Base-by-base conservation (phyloP, 2,329 filamentous ascomycete genomes). In the Chalara sp. region DNA sequence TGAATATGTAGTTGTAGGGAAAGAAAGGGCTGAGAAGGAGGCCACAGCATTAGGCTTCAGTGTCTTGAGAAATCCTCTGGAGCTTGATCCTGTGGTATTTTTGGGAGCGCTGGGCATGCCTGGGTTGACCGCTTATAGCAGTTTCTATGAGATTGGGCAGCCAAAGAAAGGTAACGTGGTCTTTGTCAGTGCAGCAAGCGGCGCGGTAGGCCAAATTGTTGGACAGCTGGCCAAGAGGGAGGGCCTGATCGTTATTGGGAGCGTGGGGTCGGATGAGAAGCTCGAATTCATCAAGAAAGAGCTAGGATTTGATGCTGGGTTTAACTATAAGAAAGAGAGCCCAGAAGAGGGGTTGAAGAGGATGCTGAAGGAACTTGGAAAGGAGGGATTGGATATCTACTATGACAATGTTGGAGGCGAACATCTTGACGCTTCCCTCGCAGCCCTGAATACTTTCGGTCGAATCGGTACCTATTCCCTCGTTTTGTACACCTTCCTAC, bases 361-460 rank as follows among this genome's bases (percentile, higher is more conserved):
- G 83, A 42, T 54, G 28, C 41, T 59, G 46, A 31, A 29, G 12
- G 55, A 58, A 53, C 73, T 89, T 6, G 84, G 83, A 1, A 83
- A 83, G 1, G 68, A 86, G 29, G 86, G 86, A 3, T 73, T 90
- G 54, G 84, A 90, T 64, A 86, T 89, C 64, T 89, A 89, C 72
- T 90, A 84, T 63, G 86, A 90, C 69, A 90, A 89, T 61, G 86
- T 87, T 8, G 86, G 86, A 13, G 86, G 86, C 35, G 84, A 87
- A 68, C 81, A 85, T 56, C 73, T 89, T 47, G 82, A 87, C 59
- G 84, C 83, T 39, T 81, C 83, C 0, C 69, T 89, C 48, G 72
- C 74, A 30, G 70, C 72, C 49, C 72, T 87, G 68, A 87, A 84
- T 53, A 61, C 71, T 48, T 79, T 74, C 54, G 86, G 84, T 6